Evolutionary conservation across 2,329 filamentous ascomycete species (phyloP).

Genomic region (Penicillium sp.): DNA sequence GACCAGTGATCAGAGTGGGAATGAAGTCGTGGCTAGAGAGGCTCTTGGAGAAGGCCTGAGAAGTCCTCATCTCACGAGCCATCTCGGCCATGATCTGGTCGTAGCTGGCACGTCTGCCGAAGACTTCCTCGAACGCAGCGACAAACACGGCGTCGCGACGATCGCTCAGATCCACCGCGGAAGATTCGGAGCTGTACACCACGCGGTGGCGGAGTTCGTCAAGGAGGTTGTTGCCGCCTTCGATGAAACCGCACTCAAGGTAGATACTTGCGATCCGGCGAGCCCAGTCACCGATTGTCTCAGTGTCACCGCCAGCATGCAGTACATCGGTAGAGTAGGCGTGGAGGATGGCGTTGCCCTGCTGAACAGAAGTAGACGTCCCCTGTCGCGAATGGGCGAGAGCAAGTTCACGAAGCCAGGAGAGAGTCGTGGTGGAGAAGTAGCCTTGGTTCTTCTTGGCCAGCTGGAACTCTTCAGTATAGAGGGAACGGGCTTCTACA

Average conservation of each 20-base stretch:
- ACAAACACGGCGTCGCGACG: slow-evolving; percentile 46
- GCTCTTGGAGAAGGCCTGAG: slow-evolving; percentile 38
- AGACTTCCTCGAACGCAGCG: slow-evolving; percentile 44
- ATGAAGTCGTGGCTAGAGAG: slow-evolving; percentile 35
- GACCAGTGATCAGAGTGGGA: slow-evolving; percentile 31
- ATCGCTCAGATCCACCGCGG: slow-evolving; percentile 29
- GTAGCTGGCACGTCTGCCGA: slow-evolving; percentile 37
- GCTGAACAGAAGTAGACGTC: slow-evolving; percentile 39
- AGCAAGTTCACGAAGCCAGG: slow-evolving; percentile 45
- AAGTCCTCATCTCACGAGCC: slow-evolving; percentile 43
- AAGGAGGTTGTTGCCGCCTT: slow-evolving; percentile 43
- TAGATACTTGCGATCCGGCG: slow-evolving; percentile 48
- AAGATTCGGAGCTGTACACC: slow-evolving; percentile 44
- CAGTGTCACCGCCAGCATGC: slow-evolving; percentile 39
- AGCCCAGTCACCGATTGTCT: slow-evolving; percentile 47
- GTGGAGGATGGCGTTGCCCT: slow-evolving; percentile 42
- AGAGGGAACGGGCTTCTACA: slow-evolving; percentile 39
- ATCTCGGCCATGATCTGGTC: slow-evolving; percentile 45
- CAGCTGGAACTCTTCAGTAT: slow-evolving; percentile 45
- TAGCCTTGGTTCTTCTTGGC: slow-evolving; percentile 46
- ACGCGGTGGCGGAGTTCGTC: slow-evolving; percentile 51
- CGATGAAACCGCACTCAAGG: slow-evolving; percentile 42
- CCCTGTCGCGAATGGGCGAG: slow-evolving; percentile 42
- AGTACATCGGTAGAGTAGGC: slow-evolving; percentile 44
- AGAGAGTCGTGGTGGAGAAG: slow-evolving; percentile 47